A percentile compares a stretch with the other conserved stretches of the same genome.
phyloP scores from a whole-genome alignment of 83 land plant species.

The Thuja plicata region DNA sequence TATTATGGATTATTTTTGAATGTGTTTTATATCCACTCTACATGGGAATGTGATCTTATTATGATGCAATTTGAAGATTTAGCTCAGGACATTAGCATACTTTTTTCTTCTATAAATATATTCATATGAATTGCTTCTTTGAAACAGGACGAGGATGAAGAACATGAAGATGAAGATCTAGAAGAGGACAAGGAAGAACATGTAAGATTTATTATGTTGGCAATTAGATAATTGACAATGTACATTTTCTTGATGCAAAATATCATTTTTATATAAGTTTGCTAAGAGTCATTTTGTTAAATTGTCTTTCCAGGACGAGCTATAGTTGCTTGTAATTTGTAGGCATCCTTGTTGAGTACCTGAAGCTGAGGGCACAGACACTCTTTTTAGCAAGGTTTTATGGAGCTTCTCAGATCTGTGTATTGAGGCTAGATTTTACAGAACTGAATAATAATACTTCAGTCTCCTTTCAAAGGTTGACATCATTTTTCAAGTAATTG shows the following conservation, averaged over 20 bases:
- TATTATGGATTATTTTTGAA: neutral
- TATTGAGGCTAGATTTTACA: neutral
- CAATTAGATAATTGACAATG: neutral
- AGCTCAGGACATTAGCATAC: neutral
- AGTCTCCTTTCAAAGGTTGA: neutral
- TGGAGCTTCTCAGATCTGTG: neutral
- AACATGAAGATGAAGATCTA: constrained; percentile 24
- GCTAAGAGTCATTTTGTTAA: neutral
- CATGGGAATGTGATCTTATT: neutral
- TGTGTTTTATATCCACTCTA: neutral
- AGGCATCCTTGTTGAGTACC: neutral
- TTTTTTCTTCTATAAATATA: neutral
- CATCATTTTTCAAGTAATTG: neutral
- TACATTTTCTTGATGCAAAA: neutral
- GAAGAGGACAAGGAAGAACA: constrained; percentile 38
- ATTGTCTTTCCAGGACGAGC: constrained; percentile 10
- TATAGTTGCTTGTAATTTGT: neutral
- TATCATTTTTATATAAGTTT: too few species aligned
- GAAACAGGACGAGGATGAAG: constrained; percentile 39
- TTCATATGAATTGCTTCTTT: neutral
- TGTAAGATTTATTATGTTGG: constrained; percentile 1
- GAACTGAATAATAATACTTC: constrained; percentile 8
- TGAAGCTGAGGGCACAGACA: neutral
- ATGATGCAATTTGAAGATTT: neutral
- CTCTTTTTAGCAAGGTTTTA: neutral